Percentiles rank a stretch among this genome's conserved stretches.
Conservation (phyloP, 257 asterid genomes). For the Handroanthus guayacan region DNA sequence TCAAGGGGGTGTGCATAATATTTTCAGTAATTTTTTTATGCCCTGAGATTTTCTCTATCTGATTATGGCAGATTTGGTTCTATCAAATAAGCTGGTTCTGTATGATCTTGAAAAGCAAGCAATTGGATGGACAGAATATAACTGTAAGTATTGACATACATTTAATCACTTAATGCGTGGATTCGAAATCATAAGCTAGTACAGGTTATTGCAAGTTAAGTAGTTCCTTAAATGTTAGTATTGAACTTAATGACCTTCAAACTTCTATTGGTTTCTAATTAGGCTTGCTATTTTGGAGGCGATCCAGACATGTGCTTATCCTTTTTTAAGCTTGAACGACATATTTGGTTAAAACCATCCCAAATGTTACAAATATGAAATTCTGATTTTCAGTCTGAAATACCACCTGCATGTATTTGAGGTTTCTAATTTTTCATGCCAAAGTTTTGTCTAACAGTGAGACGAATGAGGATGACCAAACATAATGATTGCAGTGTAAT, state of each 20-base stretch:
- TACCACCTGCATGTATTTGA: neutral
- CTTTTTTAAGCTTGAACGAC: neutral
- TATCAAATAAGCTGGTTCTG: slow-evolving; percentile 88
- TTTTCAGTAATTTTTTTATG: neutral
- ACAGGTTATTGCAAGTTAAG: slow-evolving; percentile 4
- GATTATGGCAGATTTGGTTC: slow-evolving; percentile 85
- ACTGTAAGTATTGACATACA: slow-evolving; percentile 69
- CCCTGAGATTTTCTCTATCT: slow-evolving; percentile 26
- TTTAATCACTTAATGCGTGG: slow-evolving; percentile 7
- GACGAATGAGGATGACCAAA: neutral
- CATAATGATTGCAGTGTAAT: neutral
- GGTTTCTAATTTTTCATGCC: neutral
- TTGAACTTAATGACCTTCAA: slow-evolving; percentile 17
- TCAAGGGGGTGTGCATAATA: slow-evolving; percentile 11
- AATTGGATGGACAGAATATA: slow-evolving; percentile 98
- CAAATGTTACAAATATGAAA: neutral
- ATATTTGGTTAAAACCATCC: slow-evolving; percentile 17
- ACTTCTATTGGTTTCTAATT: slow-evolving; percentile 21
- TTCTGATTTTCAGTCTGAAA: neutral
- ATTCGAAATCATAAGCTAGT: slow-evolving; percentile 13
- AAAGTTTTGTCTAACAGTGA: neutral
- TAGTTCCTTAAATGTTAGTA: neutral
- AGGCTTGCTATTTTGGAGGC: slow-evolving; percentile 17
- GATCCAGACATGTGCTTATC: neutral
- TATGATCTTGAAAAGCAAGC: slow-evolving; percentile 94